Evolutionary conservation across 495 filamentous ascomycete species (phyloP).

Genomic region (Neurospora tetrasperma): DNA sequence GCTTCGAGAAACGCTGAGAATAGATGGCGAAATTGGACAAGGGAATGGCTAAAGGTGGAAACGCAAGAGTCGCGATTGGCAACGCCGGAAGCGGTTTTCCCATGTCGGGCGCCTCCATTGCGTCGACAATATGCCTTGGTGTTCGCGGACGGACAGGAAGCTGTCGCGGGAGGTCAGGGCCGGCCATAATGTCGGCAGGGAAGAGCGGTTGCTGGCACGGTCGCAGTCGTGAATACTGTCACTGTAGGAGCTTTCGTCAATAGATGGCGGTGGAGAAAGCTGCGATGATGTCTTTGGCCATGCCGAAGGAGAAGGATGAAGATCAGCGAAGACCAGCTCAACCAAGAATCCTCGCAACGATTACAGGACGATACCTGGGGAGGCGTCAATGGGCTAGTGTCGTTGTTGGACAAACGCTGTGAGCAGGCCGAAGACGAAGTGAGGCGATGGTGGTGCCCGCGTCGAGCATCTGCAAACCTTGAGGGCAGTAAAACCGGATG

Average conservation of each 20-base stretch:
- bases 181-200: neutral
- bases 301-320: neutral
- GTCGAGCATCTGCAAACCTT: neutral
- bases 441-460: neutral
- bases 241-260: neutral
- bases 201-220: neutral
- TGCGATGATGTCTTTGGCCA: neutral
- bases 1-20: neutral
- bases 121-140: neutral
- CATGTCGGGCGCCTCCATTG: neutral
- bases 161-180: neutral
- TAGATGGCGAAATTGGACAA: slow-evolving; percentile 7
- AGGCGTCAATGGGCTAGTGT: neutral
- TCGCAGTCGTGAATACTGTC: neutral
- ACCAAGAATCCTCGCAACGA: neutral
- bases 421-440: neutral
- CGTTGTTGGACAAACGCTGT: neutral
- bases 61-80: neutral
- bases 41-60: slow-evolving; percentile 1
- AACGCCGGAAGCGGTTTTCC: neutral
- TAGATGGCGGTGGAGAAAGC: neutral
- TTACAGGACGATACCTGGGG: neutral
- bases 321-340: neutral
- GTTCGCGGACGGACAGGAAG: neutral
- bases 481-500: neutral